phyloP scores from a whole-genome alignment of 169 alveolate species.

The Cystoisospora suis region DNA sequence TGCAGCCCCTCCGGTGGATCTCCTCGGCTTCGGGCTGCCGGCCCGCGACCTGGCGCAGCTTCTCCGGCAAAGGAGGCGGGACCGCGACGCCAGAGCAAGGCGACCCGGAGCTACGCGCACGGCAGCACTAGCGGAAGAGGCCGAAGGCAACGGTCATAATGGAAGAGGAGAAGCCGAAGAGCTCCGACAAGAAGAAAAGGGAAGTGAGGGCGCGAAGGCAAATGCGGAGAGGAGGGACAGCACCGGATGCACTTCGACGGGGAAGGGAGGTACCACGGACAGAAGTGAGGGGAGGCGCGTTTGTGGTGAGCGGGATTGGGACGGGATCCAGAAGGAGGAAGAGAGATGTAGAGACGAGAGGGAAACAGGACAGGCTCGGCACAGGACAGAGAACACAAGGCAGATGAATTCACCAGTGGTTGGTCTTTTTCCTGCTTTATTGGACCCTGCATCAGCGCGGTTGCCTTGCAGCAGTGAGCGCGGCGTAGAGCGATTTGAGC shows the following conservation, averaged over 20 bases:
- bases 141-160: neutral
- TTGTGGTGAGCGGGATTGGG: too few species aligned
- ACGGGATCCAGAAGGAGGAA: too few species aligned
- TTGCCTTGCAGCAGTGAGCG: neutral
- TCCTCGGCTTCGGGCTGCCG: conserved; percentile 63
- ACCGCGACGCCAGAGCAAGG: neutral
- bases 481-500: conserved; percentile 15
- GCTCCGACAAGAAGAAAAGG: neutral
- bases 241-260: neutral
- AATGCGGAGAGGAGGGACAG: neutral
- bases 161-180: neutral
- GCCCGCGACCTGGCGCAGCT: neutral
- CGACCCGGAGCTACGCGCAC: neutral
- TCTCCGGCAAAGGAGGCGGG: neutral
- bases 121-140: neutral
- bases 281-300: too few species aligned
- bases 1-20: conserved; percentile 57
- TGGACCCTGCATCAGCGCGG: neutral
- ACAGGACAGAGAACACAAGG: too few species aligned
- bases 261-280: neutral
- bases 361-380: too few species aligned
- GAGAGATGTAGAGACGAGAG: too few species aligned
- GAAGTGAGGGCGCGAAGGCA: neutral
- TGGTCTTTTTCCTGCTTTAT: too few species aligned
- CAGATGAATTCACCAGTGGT: too few species aligned